Percentiles rank a stretch among this genome's conserved stretches.
Conservation (phyloP, 2,329 filamentous ascomycete species). For the Ceratocystis cubensis region DNA sequence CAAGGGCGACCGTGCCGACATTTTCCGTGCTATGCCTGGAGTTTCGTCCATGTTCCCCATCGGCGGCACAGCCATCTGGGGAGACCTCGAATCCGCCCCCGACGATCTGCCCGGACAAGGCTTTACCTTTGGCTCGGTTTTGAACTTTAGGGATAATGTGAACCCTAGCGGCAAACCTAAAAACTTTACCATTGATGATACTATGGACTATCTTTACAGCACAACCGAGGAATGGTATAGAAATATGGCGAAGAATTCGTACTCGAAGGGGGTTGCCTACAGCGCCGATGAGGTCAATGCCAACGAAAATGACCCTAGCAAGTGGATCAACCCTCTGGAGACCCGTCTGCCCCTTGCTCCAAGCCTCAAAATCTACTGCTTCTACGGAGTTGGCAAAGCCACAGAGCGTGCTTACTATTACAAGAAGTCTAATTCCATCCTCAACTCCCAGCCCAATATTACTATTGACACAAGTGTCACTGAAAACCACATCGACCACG, state of each 20-base stretch:
- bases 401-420: slow-evolving; percentile 93
- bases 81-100: slow-evolving; percentile 72
- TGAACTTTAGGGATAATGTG: slow-evolving; percentile 63
- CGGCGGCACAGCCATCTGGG: slow-evolving; percentile 90
- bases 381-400: slow-evolving; percentile 88
- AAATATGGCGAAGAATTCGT: slow-evolving; percentile 57
- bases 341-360: slow-evolving; percentile 76
- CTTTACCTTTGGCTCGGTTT: slow-evolving; percentile 62
- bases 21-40: slow-evolving; percentile 94
- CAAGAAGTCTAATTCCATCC: slow-evolving; percentile 51
- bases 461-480: slow-evolving; percentile 57
- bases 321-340: slow-evolving; percentile 94
- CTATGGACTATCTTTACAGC: slow-evolving; percentile 64
- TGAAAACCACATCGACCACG: slow-evolving; percentile 57
- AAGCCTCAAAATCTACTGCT: slow-evolving; percentile 88
- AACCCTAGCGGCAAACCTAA: slow-evolving; percentile 51
- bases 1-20: slow-evolving; percentile 77
- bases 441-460: slow-evolving; percentile 51
- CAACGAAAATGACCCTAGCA: slow-evolving; percentile 62
- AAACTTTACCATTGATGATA: slow-evolving; percentile 72
- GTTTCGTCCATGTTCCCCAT: slow-evolving; percentile 94
- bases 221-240: slow-evolving; percentile 78
- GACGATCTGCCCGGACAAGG: slow-evolving; percentile 68
- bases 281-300: slow-evolving; percentile 67
- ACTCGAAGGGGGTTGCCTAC: slow-evolving; percentile 80